Base-by-base conservation (phyloP, 1,284 basidiomycete genomes). In the Apiotrichum montevideense region DNA sequence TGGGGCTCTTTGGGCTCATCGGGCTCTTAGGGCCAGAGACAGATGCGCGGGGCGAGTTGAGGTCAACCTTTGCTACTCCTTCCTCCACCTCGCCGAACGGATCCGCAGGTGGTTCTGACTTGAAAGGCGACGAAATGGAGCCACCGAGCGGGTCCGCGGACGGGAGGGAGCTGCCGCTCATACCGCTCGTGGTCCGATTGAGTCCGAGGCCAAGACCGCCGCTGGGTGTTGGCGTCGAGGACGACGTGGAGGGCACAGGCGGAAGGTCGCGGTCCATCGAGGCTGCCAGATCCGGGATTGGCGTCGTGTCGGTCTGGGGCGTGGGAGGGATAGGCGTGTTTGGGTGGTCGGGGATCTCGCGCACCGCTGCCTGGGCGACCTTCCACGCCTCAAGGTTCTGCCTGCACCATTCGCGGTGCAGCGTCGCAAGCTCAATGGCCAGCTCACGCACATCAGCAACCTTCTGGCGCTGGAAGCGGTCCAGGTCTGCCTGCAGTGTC, bases 331-430 rank as follows among this genome's bases (percentile, higher is more conserved):
- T 66, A 4, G 63, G 58, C 49, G 80, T 82, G 72, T 93, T 95
- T 40, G 88, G 90, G 74, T 95, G 91, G 62, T 87, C 84, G 49
- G 90, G 86, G 71, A 98, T 92, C 71, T 86, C 86, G 48, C 85
- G 84, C 63, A 96, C 89, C 68, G 94, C 92, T 62, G 83, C 83
- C 80, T 92, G 92, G 9, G 92, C 95, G 66, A 91, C 90, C 77
- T 96, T 87, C 95, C 95, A 98, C 54, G 88, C 89, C 69, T 95
- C 89, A 56, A 98, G 80, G 76, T 98, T 98, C 92, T 92, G 89
- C 77, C 87, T 85, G 73, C 92, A 95, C 89, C 92, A 97, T 63
- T 98, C 95, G 50, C 88, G 84, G 74, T 99, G 96, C 59, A 87
- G 87, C 65, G 83, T 83, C 1, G 92, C 90, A 81, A 97, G 88